These are phyloP conservation scores for Sambucus nigra DNA, from an alignment of 129 eudicot genomes.

Conservation along the genomic window DNA sequence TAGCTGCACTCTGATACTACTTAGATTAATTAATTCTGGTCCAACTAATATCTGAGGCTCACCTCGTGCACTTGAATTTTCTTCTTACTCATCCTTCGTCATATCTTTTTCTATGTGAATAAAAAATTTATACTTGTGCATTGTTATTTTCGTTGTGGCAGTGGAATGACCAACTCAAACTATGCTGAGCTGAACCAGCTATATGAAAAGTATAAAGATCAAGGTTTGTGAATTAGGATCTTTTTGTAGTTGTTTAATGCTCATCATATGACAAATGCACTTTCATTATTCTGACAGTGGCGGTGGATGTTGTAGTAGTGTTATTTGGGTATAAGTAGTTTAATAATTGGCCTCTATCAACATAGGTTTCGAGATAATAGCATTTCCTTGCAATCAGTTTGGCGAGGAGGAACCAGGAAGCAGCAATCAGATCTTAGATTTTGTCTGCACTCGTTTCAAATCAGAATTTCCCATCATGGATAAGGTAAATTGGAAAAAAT, in stretches of 20 bases:
- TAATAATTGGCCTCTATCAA: not conserved
- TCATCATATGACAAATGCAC: not conserved
- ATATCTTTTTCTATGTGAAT: not conserved
- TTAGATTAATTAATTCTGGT: not conserved
- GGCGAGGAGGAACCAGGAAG: conserved; percentile 89
- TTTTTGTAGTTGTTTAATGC: not conserved
- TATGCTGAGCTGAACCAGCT: conserved; percentile 73
- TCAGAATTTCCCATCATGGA: conserved; percentile 73
- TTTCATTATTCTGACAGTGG: not conserved
- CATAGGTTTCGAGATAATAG: conserved; percentile 73
- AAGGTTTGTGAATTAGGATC: conserved; percentile 42
- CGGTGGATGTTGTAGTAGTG: too few species aligned
- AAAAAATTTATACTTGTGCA: not conserved
- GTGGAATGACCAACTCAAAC: conserved; percentile 85
- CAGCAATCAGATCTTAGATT: conserved; percentile 61
- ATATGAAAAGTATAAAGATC: conserved; percentile 66
- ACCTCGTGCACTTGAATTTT: not conserved
- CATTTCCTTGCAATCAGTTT: conserved; percentile 93
- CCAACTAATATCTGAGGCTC: not conserved
- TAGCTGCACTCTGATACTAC: not conserved
- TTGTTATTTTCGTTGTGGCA: conserved; percentile 25
- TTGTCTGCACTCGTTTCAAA: conserved; percentile 81
- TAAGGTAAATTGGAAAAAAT: conserved; percentile 34
- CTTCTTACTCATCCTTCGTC: not conserved
- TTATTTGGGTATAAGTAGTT: too few species aligned